These are phyloP conservation scores for Tetraselmis chui DNA, from an alignment of 139 green algal genomes.

Conservation along the genomic window DNA sequence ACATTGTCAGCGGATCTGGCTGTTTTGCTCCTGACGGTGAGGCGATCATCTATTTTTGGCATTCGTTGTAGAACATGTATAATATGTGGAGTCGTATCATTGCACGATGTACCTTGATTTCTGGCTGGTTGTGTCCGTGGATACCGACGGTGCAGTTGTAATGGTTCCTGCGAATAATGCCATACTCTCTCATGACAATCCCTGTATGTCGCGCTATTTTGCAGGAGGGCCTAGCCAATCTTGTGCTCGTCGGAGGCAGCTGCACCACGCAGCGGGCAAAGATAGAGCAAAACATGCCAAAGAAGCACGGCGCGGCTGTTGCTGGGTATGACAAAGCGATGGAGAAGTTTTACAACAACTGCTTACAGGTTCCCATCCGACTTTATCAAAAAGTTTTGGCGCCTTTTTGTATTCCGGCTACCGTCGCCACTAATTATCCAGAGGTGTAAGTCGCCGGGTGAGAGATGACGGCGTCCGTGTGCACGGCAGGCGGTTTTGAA, in stretches of 20 bases:
- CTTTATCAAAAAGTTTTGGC: conserved; percentile 1
- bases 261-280: conserved; percentile 66
- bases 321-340: conserved; percentile 85
- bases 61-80: not conserved
- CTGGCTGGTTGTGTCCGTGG: conserved; percentile 1
- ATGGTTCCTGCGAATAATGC: too few species aligned
- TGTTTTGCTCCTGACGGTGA: conserved; percentile 80
- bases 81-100: too few species aligned
- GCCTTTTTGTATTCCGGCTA: not conserved
- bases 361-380: conserved; percentile 4
- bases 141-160: too few species aligned
- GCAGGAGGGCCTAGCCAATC: conserved; percentile 79
- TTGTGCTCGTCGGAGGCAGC: conserved; percentile 81
- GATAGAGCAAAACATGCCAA: conserved; percentile 80
- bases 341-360: conserved; percentile 62
- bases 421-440: not conserved
- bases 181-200: conserved; percentile 1
- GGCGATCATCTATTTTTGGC: not conserved
- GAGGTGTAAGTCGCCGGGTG: conserved; percentile 26
- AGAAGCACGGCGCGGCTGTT: conserved; percentile 78
- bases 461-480: too few species aligned
- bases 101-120: too few species aligned
- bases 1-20: conserved; percentile 79
- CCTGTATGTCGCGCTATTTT: not conserved
- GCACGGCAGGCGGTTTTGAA: conserved; percentile 59